Conservation (phyloP, 371 early-diverging fungal species). For the Fennellomyces sp. region DNA sequence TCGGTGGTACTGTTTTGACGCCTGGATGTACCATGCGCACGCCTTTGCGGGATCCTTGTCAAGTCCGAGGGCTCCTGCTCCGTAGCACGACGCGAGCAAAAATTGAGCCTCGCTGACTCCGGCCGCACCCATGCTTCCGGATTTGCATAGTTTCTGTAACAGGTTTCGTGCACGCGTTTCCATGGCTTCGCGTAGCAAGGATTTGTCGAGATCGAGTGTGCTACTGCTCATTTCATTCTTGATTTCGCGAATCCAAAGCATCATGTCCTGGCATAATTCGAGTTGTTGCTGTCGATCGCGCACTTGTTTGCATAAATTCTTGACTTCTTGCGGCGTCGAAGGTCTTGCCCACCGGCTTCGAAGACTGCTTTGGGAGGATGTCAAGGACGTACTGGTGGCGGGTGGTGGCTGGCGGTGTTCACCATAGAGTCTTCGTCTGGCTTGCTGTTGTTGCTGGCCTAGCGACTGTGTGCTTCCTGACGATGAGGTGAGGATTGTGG, state of each 20-base stretch:
- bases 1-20: conserved; percentile 88
- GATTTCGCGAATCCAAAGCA: not conserved
- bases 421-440: not conserved
- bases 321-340: not conserved
- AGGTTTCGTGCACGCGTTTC: conserved; percentile 2
- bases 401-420: not conserved
- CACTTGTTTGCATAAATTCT: not conserved
- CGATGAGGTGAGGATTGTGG: conserved; percentile 7
- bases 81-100: conserved; percentile 68
- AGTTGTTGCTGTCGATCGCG: not conserved
- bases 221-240: not conserved
- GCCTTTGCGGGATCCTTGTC: conserved; percentile 2
- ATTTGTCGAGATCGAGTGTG: conserved; percentile 2
- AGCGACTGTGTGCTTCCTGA: conserved; percentile 6
- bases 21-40: conserved; percentile 70
- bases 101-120: conserved; percentile 81
- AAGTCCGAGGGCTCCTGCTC: conserved; percentile 3
- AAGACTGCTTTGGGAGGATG: not conserved
- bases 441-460: not conserved
- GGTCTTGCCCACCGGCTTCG: conserved; percentile 4
- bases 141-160: not conserved
- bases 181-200: conserved; percentile 7
- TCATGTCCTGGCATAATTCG: conserved; percentile 2
- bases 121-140: conserved; percentile 35
- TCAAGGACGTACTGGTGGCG: not conserved